Base-by-base conservation (phyloP, 768 basidiomycete genomes). In the Suillus clintonianus region DNA sequence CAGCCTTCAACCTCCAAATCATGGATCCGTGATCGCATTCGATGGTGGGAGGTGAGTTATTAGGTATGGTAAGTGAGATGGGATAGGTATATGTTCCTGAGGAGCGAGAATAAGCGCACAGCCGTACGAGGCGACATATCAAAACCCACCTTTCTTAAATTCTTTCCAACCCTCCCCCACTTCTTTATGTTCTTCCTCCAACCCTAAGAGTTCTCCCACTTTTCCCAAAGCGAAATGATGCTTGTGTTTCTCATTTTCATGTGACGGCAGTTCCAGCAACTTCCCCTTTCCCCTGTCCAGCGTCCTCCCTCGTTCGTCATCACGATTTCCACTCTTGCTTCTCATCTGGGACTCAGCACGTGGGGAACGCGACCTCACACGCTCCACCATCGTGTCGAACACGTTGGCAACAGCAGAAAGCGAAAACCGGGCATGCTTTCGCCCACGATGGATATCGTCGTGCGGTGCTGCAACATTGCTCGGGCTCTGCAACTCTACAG, bases 11-110 rank as follows among this genome's bases (percentile, higher is more conserved):
- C 43, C 80, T 78, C 85, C 97, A 99, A 1, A 73, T 70, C 5
- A 97, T 90, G 2, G 86, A 83, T 9, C 95, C 97, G 67, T 85
- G 89, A 43, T 89, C 86, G 64, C 89, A 88, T 47, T 82, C 80
- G 65, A 98, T 80, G 0, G 89, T 88, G 1, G 97, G 94, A 5
- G 97, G 96, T 14, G 91, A 83, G 65, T 85, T 81, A 5, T 88
- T 79, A 0, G 96, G 95, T 61, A 99, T 88, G 11, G 90, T 78
- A 74, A 99, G 95, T 6, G 94, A 94, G 68, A 99, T 92, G 1
- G 97, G 97, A 75, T 94, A 99, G 17, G 92, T 95, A 73, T 99
- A 98, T 6, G 89, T 91, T 39, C 96, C 96, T 93, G 66, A 10
- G 47, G 41, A 56, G 42, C 27, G n/a, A 61, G 41, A 60, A 61